Evolutionary conservation across 75 land plant species (phyloP), one percentile per base, ranked within the genome.

Genomic region (Pinus albicaulis): DNA sequence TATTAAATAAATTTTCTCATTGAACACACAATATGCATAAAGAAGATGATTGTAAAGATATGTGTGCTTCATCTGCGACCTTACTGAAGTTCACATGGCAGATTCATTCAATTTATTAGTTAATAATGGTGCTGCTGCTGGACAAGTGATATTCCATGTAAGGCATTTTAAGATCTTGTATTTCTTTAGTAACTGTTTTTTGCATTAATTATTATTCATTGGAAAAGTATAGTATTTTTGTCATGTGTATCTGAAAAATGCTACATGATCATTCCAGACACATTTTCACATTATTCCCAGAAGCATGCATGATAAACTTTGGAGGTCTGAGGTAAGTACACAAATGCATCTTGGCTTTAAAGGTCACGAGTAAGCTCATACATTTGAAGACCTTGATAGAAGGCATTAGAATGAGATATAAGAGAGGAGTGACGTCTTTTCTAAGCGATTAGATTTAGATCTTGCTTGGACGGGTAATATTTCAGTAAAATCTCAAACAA

Each of bases 61-160:
- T 41, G 6, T 25, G 8, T 41, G 53, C 4, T 41, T 68, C n/a
- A 20, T 68, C 48, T n/a, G 14, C 10, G 23, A 20, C 11, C 53
- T 68, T 13, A 68, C 71, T 41, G 68, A 64, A 28, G 15, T n/a
- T 34, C 44, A 36, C 31, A 11, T 72, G 78, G 76, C 93, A 96
- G 99, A 96, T 76, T 86, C 99, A 17, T 96, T 93, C 90, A 96
- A 96, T 81, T 81, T 96, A 80, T 74, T 96, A 72, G 99, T 90
- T 34, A 96, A 96, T 80, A 96, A 83, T 79, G 99, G 99, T 34
- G 86, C 81, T 75, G 91, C 97, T 73, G 99, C 99, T 26, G 98
- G 99, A 11, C 99, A 96, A 89, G 95, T 93, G 22, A 85, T 96
- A 61, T 92, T 90, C 76, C 99, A 96, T 84, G 99, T 96, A 81